phyloP scores from a whole-genome alignment of 305 asterid genomes.

The Rubia tinctorum region DNA sequence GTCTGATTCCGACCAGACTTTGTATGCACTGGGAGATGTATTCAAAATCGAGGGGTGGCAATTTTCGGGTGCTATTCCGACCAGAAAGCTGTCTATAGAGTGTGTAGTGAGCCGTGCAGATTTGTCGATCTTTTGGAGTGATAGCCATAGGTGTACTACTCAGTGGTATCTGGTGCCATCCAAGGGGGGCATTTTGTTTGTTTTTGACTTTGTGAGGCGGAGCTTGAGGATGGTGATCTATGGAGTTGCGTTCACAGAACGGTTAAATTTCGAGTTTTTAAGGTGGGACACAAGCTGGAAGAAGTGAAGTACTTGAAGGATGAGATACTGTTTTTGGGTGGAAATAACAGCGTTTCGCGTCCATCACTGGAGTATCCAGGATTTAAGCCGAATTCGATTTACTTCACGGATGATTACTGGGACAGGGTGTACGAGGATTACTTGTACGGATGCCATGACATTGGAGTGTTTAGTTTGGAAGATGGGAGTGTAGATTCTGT shows the following conservation, averaged over 20 bases:
- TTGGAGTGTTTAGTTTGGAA: conserved; percentile 23
- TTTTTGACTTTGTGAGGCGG: conserved; percentile 19
- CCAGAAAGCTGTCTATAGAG: neutral
- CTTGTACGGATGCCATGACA: conserved; percentile 23
- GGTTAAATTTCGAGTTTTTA: conserved; percentile 18
- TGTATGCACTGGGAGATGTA: conserved; percentile 18
- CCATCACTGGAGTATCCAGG: conserved; percentile 20
- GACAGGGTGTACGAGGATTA: conserved; percentile 19
- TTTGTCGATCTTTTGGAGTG: neutral
- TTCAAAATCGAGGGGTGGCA: conserved; percentile 20
- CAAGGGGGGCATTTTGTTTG: conserved; percentile 10
- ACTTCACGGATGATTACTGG: conserved; percentile 34
- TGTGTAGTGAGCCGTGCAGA: neutral
- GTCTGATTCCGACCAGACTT: conserved; percentile 3
- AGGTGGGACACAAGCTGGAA: conserved; percentile 15
- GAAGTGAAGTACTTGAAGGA: conserved; percentile 25
- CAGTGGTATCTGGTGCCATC: conserved; percentile 9
- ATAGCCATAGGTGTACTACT: neutral
- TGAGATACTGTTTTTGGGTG: conserved; percentile 30
- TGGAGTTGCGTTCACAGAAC: conserved; percentile 14
- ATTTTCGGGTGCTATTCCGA: conserved; percentile 8
- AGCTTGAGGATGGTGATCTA: conserved; percentile 16
- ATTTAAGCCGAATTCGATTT: conserved; percentile 30
- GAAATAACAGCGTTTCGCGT: conserved; percentile 26
- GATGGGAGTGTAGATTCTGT: neutral